phyloP scores from a whole-genome alignment of 2,329 filamentous ascomycete genomes.

The Chaetomiaceae sp. region DNA sequence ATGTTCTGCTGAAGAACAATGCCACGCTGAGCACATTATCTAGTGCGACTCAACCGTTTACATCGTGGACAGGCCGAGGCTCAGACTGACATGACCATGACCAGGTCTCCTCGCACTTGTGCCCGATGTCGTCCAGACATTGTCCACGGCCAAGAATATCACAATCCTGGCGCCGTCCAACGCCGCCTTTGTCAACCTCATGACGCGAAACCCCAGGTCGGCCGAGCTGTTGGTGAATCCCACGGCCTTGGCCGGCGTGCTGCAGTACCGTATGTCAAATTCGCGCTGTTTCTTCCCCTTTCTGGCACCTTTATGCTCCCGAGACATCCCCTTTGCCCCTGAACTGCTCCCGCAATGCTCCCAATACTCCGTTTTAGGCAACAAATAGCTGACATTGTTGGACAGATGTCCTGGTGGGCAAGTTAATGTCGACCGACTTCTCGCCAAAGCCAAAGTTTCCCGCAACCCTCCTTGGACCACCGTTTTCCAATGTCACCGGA shows the following conservation, averaged over 20 bases:
- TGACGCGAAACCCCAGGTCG: slow-evolving; percentile 32
- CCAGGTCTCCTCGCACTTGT: slow-evolving; percentile 26
- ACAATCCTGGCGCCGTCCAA: slow-evolving; percentile 56
- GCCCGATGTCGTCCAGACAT: slow-evolving; percentile 23
- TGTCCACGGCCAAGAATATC: slow-evolving; percentile 35
- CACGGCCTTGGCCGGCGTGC: slow-evolving; percentile 14
- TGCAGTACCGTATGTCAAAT: no score
- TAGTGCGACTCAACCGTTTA: slow-evolving; percentile 11
- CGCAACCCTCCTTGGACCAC: slow-evolving; percentile 42
- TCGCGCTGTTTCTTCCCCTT: no score
- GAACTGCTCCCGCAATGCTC: no score
- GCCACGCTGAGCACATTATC: slow-evolving; percentile 26
- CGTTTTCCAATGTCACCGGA: slow-evolving; percentile 54
- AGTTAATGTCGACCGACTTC: slow-evolving; percentile 33
- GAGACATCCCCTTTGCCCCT: no score
- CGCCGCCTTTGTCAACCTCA: slow-evolving; percentile 38
- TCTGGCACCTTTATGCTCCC: no score
- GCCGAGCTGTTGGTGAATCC: slow-evolving; percentile 39
- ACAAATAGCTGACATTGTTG: no score
- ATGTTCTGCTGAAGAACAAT: slow-evolving; percentile 24
- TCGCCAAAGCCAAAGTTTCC: slow-evolving; percentile 33
- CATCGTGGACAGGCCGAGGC: not conserved
- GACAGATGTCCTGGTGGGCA: slow-evolving; percentile 53
- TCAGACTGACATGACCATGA: not conserved
- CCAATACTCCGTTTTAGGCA: no score